These are phyloP conservation scores for Amesomyces nigricolor DNA, from an alignment of 2,329 filamentous ascomycete genomes.

Conservation along the genomic window DNA sequence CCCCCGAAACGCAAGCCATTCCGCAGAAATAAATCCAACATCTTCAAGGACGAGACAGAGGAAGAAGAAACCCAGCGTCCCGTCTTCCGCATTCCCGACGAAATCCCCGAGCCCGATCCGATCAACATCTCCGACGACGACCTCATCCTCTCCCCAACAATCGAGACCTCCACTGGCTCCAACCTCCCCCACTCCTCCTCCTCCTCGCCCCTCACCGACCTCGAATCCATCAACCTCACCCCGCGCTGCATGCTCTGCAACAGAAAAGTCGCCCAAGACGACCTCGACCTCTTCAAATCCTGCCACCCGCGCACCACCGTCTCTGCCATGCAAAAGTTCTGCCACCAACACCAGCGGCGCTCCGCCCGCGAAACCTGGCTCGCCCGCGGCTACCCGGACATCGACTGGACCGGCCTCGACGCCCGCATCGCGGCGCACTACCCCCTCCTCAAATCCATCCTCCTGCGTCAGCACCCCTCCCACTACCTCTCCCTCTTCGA, in stretches of 20 bases:
- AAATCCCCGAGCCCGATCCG: slow-evolving; percentile 1
- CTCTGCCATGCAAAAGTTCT: slow-evolving; percentile 57
- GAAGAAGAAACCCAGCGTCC: slow-evolving; percentile 10
- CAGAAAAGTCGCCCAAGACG: slow-evolving; percentile 47
- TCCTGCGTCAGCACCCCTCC: slow-evolving; percentile 53
- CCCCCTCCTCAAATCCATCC: slow-evolving; percentile 19
- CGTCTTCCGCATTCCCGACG: slow-evolving; percentile 14
- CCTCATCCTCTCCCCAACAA: neutral
- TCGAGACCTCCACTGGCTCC: neutral
- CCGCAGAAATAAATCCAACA: slow-evolving; percentile 8
- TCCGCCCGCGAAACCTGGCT: slow-evolving; percentile 46
- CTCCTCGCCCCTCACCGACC: slow-evolving; percentile 6
- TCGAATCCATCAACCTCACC: slow-evolving; percentile 7
- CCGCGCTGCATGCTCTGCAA: slow-evolving; percentile 63
- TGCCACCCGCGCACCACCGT: slow-evolving; percentile 47
- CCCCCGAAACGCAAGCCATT: neutral
- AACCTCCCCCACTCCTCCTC: neutral
- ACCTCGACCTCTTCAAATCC: slow-evolving; percentile 49
- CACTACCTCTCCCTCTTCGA: slow-evolving; percentile 56
- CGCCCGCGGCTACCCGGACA: slow-evolving; percentile 58
- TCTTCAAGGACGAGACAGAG: neutral
- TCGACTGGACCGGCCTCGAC: slow-evolving; percentile 62
- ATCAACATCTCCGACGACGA: neutral
- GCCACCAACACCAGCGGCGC: slow-evolving; percentile 53
- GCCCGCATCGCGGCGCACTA: slow-evolving; percentile 54